These are phyloP conservation scores for Craspedostauros australis DNA, from an alignment of 108 stramenopile species.

Conservation along the genomic window DNA sequence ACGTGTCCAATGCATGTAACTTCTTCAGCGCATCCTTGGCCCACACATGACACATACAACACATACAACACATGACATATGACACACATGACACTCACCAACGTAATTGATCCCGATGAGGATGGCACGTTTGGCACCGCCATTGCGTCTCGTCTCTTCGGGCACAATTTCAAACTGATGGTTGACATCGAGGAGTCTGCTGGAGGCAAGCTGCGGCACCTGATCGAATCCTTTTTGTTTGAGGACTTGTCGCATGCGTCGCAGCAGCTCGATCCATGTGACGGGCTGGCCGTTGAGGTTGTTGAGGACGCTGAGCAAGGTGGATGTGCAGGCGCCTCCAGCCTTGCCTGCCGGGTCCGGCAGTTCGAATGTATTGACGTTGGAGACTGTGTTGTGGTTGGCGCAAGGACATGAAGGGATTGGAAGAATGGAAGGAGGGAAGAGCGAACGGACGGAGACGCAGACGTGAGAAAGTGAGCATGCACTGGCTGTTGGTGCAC, in stretches of 20 bases:
- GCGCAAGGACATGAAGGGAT: no score
- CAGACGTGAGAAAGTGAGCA: no score
- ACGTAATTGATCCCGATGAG: conserved; percentile 91
- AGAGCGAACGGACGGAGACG: no score
- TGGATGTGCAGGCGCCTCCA: conserved; percentile 89
- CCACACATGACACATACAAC: no score
- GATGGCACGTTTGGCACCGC: conserved; percentile 55
- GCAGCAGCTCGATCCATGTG: conserved; percentile 72
- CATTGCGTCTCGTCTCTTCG: conserved; percentile 11
- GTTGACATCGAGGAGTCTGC: conserved; percentile 64
- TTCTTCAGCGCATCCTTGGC: no score
- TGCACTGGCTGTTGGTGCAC: no score
- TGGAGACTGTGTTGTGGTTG: no score
- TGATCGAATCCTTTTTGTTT: conserved; percentile 53
- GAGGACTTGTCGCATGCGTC: conserved; percentile 57
- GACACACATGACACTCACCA: conserved; percentile 6
- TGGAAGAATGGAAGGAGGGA: no score
- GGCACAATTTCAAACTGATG: conserved; percentile 34
- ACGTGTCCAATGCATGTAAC: no score
- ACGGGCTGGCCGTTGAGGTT: conserved; percentile 30
- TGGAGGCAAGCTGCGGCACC: conserved; percentile 71
- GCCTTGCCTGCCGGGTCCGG: no score
- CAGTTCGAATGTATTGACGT: no score
- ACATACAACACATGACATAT: no score
- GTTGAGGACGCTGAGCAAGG: conserved; percentile 72